These are phyloP conservation scores for Phytophthora meadii DNA, from an alignment of 352 stramenopile species.

Conservation along the genomic window DNA sequence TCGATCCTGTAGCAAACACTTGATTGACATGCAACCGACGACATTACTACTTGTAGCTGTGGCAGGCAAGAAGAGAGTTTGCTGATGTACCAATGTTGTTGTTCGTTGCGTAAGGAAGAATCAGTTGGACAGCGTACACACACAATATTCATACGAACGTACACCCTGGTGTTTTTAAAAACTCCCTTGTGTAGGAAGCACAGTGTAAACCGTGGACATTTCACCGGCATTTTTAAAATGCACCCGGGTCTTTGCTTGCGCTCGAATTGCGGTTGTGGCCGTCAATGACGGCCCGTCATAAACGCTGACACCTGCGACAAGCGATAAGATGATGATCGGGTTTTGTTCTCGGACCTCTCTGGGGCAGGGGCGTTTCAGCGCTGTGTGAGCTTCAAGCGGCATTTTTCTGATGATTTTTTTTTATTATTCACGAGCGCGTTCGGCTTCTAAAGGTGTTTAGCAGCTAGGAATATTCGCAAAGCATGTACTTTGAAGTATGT, in stretches of 20 bases:
- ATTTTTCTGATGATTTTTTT: constrained; percentile 4
- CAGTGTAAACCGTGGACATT: too few species aligned
- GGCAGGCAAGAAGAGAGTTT: background rate
- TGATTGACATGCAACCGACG: background rate
- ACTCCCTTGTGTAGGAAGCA: too few species aligned
- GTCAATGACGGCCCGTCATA: background rate
- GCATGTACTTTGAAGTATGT: too few species aligned
- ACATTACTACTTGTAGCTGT: constrained; percentile 8
- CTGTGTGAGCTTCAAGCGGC: constrained; percentile 1
- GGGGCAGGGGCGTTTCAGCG: constrained; percentile 1
- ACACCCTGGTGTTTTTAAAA: too few species aligned
- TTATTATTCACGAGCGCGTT: background rate
- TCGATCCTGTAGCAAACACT: background rate
- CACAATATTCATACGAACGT: too few species aligned
- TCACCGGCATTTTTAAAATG: background rate
- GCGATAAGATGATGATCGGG: background rate
- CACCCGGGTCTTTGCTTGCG: background rate
- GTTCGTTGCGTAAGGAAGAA: too few species aligned
- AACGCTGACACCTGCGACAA: constrained; percentile 10
- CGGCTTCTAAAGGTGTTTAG: too few species aligned
- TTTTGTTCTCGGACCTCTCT: constrained; percentile 8
- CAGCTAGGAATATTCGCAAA: background rate
- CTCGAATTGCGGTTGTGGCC: background rate
- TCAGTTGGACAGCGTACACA: too few species aligned
- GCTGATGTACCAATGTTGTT: too few species aligned